Evolutionary conservation across 805 yeast species (phyloP), one percentile per base, ranked within the genome.

Genomic region (Yarrowia keelungensis): DNA sequence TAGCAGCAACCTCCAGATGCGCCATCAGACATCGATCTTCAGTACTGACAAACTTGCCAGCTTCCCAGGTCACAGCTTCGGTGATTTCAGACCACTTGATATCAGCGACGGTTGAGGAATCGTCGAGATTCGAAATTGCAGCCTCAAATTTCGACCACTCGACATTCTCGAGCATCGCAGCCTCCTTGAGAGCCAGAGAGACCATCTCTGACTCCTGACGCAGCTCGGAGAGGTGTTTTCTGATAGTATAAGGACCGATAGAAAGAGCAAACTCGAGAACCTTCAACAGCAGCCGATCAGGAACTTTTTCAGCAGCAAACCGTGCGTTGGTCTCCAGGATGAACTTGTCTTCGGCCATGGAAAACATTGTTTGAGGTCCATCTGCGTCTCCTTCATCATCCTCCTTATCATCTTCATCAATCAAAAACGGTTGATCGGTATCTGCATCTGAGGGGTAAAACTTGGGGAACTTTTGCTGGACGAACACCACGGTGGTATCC

Each of bases 331-430:
- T 47, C 4, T 47, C 56, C 16, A 62, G 56, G 39, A 62, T 49
- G 38, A 62, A 47, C 47, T 62, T 62, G 56, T 62, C 67, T 9
- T 62, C 47, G 15, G 47, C 14, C 26, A 26, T 47, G n/a, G 67
- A 38, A 38, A 62, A 62, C 51, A 45, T 43, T 15, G 51, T 45
- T 11, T 39, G 38, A 8, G 54, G 67, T n/a, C 56, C 56, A 22
- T 62, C 53, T 22, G 66, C 66, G 36, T 59, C 67, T 39, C 67
- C 67, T 14, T 62, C 67, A 8, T 62, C 67, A 26, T 62, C 56
- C 16, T 62, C 67, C 16, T 49, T 49, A 22, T 62, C 67, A 39
- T 62, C 56, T 41, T 62, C 67, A 4, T 62, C 56, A 26, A 47
- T 36, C 54, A 45, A 62, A 26, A 26, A 26, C n/a, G 50, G 51